Evolutionary conservation across 805 yeast genomes (phyloP), one percentile per base, ranked within the genome.

Genomic region (Komagataella mondaviorum): DNA sequence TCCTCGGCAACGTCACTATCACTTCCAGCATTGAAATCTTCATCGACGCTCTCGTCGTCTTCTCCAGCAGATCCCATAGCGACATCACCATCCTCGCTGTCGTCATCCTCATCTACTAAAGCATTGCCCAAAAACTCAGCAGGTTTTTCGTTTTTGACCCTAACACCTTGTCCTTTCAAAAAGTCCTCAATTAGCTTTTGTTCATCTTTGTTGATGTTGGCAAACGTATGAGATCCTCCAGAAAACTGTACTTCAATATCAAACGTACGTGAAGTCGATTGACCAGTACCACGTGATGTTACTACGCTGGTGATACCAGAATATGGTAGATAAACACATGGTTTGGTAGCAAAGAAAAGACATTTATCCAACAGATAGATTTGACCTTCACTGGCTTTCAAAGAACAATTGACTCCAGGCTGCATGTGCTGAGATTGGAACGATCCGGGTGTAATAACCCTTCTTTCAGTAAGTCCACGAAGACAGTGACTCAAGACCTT

Each of bases 381-480:
- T 59, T 89, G 85, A 24, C 99, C 98, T 71, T 93, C 98, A 49
- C 87, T 85, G 0, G 98, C 98, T 67, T 91, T 93, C 59, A 88
- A 77, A 6, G 97, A 88, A 69, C 98, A 91, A 18, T 88, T 76
- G 24, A 93, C 85, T 3, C 95, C 96, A 12, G 95, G 85, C 60
- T 85, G 88, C 47, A 80, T 81, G 61, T 81, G 83, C 45, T 82
- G 78, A 4, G 95, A 83, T 54, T 75, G 75, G 72, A 80, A 93
- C 2, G 85, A 73, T 12, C 96, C 95, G 0, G 97, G 96, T 46
- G 82, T 81, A 23, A 88, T 81, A 52, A 91, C 80, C 61, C 89
- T 83, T 55, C 90, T 80, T 57, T 88, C 95, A 3, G 96, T 83
- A 56, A 93, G 77, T 3, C 99, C 99, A 62, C 85, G 83, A 64